phyloP scores from a whole-genome alignment of 495 filamentous ascomycete genomes.

The Trichoderma virens region DNA sequence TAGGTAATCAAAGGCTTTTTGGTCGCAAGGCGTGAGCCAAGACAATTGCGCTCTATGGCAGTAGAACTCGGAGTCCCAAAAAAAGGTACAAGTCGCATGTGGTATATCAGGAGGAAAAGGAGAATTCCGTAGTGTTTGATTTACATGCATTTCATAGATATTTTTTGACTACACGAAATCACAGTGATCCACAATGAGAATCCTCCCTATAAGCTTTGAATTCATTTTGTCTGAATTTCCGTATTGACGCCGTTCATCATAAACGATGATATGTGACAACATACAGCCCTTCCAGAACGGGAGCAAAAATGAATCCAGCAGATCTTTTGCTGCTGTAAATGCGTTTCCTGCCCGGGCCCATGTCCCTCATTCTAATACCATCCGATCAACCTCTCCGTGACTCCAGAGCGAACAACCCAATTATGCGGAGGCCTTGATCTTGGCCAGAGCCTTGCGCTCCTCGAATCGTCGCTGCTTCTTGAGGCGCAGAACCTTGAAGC shows the following conservation, averaged over 20 bases:
- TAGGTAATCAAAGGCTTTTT: slow-evolving; percentile 9
- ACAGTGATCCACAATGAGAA: slow-evolving; percentile 9
- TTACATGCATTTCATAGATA: slow-evolving; percentile 1
- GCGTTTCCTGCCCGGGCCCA: slow-evolving; percentile 5
- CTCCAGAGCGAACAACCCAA: slow-evolving; percentile 10
- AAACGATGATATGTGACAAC: slow-evolving; percentile 13
- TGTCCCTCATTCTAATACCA: slow-evolving; percentile 10
- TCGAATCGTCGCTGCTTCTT: slow-evolving; percentile 98
- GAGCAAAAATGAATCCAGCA: slow-evolving; percentile 8
- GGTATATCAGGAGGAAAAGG: background rate
- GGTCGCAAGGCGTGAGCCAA: background rate
- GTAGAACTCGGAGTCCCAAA: background rate
- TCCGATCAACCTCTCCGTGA: slow-evolving; percentile 9
- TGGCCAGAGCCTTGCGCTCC: slow-evolving; percentile 84
- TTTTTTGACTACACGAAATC: slow-evolving; percentile 7
- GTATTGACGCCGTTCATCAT: slow-evolving; percentile 12
- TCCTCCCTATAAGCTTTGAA: slow-evolving; percentile 11
- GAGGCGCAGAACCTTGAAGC: slow-evolving; percentile 97
- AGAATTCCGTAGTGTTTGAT: background rate
- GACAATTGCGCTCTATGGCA: background rate
- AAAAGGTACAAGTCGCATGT: background rate
- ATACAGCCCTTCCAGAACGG: slow-evolving; percentile 15
- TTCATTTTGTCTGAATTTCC: slow-evolving; percentile 14
- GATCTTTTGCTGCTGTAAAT: slow-evolving; percentile 8
- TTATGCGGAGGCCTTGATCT: slow-evolving; percentile 52